Evolutionary conservation across 768 basidiomycete species (phyloP).

Genomic region (Russula ochroleuca): DNA sequence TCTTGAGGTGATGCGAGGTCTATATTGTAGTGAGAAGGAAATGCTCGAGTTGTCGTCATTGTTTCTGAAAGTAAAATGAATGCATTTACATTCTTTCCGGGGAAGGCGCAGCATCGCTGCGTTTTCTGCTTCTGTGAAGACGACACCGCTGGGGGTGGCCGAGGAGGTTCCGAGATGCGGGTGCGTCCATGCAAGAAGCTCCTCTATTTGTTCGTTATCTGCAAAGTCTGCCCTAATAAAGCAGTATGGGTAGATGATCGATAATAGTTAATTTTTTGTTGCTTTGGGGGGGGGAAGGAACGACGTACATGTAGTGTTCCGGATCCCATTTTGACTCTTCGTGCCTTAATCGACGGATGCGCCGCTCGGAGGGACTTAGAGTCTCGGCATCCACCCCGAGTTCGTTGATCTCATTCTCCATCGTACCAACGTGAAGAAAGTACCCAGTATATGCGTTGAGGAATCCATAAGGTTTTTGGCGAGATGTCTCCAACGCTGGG

Average conservation of each 20-base stretch:
- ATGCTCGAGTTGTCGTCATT: background rate
- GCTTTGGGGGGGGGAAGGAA: slow-evolving; percentile 7
- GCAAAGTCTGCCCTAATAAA: slow-evolving; percentile 69
- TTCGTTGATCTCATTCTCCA: slow-evolving; percentile 80
- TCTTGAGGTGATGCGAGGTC: slow-evolving; percentile 58
- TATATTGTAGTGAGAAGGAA: slow-evolving; percentile 30
- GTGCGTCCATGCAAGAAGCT: slow-evolving; percentile 62
- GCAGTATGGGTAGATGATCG: background rate
- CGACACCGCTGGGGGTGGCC: slow-evolving; percentile 35
- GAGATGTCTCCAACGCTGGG: slow-evolving; percentile 39
- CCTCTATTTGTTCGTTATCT: slow-evolving; percentile 71
- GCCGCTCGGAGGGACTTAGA: slow-evolving; percentile 48
- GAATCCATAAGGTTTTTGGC: slow-evolving; percentile 66
- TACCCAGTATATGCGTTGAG: slow-evolving; percentile 70
- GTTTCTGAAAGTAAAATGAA: background rate
- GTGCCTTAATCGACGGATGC: slow-evolving; percentile 48
- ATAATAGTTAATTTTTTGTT: slow-evolving; percentile 30
- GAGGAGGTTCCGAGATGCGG: slow-evolving; percentile 40
- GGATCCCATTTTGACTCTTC: slow-evolving; percentile 80
- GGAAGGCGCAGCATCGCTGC: slow-evolving; percentile 54
- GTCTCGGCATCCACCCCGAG: slow-evolving; percentile 64
- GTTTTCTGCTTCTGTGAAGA: slow-evolving; percentile 72
- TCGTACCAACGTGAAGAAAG: slow-evolving; percentile 65
- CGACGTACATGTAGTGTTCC: slow-evolving; percentile 76
- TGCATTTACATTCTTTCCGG: slow-evolving; percentile 47